A percentile compares a stretch with the other conserved stretches of the same genome.
Conservation (phyloP, 2,329 filamentous ascomycete genomes). For the Colletotrichum australisinense region DNA sequence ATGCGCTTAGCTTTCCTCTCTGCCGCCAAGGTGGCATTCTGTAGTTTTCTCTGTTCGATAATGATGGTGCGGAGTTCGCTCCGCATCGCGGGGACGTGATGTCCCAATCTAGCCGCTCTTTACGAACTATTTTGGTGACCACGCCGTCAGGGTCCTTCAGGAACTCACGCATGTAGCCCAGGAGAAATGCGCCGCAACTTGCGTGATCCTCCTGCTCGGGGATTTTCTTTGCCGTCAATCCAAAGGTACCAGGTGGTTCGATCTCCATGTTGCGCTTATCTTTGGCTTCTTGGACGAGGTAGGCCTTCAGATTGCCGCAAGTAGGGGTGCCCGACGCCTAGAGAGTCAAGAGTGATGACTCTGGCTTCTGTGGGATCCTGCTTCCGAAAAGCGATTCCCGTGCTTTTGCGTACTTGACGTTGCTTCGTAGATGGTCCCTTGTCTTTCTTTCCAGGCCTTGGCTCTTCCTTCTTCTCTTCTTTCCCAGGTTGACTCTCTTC, state of each 20-base stretch:
- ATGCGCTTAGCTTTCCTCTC: slow-evolving; percentile 50
- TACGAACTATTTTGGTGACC: slow-evolving; percentile 72
- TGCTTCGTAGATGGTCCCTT: slow-evolving; percentile 17
- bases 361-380: slow-evolving; percentile 67
- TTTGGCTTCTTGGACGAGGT: slow-evolving; percentile 79
- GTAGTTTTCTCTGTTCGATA: slow-evolving; percentile 69
- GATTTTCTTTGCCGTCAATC: slow-evolving; percentile 78
- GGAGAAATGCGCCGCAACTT: slow-evolving; percentile 89
- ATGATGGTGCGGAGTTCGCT: slow-evolving; percentile 74
- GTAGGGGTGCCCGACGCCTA: slow-evolving; percentile 74
- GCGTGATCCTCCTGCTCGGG: slow-evolving; percentile 86
- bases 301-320: slow-evolving; percentile 77
- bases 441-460: background rate
- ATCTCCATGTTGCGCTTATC: slow-evolving; percentile 65
- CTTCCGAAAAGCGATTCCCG: slow-evolving; percentile 44
- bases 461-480: slow-evolving; percentile 16
- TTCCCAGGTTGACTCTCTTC: slow-evolving; percentile 5
- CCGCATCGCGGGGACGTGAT: slow-evolving; percentile 72
- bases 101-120: slow-evolving; percentile 60
- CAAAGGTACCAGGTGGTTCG: slow-evolving; percentile 47
- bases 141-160: slow-evolving; percentile 79
- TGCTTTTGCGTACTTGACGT: slow-evolving; percentile 25
- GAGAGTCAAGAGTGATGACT: slow-evolving; percentile 90
- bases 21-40: slow-evolving; percentile 56
- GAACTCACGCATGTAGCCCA: slow-evolving; percentile 88